Percentiles rank a stretch among this genome's conserved stretches.
Evolutionary conservation across 257 asterid genomes (phyloP).

Genomic region (Solanum sparsipilum): DNA sequence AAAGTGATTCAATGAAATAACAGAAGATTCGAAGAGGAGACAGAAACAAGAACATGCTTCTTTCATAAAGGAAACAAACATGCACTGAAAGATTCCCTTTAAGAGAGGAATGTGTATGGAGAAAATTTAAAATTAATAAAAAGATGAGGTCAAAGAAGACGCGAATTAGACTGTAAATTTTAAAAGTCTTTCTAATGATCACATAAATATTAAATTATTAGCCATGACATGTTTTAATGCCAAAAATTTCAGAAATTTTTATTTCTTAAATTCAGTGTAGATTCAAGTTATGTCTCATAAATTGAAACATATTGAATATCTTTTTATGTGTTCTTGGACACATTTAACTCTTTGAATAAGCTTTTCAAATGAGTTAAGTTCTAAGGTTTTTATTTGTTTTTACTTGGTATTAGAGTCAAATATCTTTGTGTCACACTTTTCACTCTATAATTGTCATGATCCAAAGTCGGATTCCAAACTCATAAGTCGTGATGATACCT

Average conservation of each 20-base stretch:
- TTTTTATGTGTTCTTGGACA: neutral
- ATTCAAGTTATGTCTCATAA: neutral
- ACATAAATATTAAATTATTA: neutral
- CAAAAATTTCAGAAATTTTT: neutral
- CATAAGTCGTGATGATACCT: too few species aligned
- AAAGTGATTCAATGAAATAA: neutral
- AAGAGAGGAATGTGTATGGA: neutral
- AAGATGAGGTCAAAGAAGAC: neutral
- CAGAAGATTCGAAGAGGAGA: slow-evolving; percentile 1
- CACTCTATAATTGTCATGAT: neutral
- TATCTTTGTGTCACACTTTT: neutral
- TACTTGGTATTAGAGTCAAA: neutral
- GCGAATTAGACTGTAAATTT: neutral
- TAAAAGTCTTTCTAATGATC: neutral
- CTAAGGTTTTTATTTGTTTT: neutral
- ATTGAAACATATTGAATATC: neutral
- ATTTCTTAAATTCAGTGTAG: neutral
- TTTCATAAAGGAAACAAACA: neutral
- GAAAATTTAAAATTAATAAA: neutral
- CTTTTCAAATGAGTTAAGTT: neutral
- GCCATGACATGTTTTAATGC: neutral
- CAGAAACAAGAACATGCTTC: neutral
- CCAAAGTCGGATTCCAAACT: too few species aligned
- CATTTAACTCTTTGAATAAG: neutral
- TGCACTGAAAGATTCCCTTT: neutral